phyloP scores from a whole-genome alignment of 441 rosid genomes.

The Adansonia grandidieri region DNA sequence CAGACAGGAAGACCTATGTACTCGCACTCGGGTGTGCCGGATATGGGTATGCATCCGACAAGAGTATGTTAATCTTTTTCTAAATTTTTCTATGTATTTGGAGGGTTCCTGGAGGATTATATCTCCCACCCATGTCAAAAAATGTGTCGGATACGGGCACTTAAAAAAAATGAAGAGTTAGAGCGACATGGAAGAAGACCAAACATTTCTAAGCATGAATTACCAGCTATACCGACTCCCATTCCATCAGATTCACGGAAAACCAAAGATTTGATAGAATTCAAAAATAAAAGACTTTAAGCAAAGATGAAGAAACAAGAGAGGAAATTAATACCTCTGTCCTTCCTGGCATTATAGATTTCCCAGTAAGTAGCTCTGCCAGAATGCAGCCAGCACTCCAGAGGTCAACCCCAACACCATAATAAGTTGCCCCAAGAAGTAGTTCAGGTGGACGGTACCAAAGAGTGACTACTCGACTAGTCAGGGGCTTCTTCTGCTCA shows the following conservation, averaged over 20 bases:
- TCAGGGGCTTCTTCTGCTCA: constrained; percentile 65
- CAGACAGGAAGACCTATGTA: constrained; percentile 1
- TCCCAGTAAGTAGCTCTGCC: constrained; percentile 88
- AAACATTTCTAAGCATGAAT: constrained; percentile 17
- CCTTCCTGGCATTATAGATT: constrained; percentile 92
- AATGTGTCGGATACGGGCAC: too few relatives aligned
- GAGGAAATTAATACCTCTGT: constrained; percentile 62
- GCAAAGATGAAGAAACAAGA: constrained; percentile 18
- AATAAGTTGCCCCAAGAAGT: constrained; percentile 83
- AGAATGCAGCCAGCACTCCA: constrained; percentile 98
- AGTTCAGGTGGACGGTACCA: constrained; percentile 97
- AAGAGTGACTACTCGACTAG: constrained; percentile 92
- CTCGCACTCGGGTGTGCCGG: too few relatives aligned
- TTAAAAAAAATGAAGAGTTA: too few relatives aligned
- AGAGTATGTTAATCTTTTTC: too few relatives aligned
- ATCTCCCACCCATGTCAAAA: too few relatives aligned
- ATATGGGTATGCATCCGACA: too few relatives aligned
- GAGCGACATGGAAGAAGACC: background rate
- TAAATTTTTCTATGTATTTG: too few relatives aligned
- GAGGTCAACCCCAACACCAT: constrained; percentile 76
- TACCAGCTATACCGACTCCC: background rate
- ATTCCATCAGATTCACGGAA: constrained; percentile 10
- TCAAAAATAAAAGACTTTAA: background rate
- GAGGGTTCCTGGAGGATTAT: too few relatives aligned
- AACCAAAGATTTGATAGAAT: background rate